Evolutionary conservation across 139 green algal genomes (phyloP).

Genomic region (Mesotaenium endlicherianum): DNA sequence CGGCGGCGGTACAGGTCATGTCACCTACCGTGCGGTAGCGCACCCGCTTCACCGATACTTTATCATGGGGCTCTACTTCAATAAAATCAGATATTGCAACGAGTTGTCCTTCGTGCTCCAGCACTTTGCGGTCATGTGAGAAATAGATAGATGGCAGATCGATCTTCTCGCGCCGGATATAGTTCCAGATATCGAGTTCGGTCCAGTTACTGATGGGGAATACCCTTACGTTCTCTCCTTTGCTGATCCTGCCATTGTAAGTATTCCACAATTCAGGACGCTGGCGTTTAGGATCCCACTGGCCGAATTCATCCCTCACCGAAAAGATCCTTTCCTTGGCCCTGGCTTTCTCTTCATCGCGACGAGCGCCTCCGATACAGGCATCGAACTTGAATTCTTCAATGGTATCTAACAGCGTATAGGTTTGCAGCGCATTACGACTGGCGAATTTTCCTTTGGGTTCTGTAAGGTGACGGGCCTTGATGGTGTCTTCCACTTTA

Average conservation of each 20-base stretch:
- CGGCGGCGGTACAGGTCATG: too few relatives aligned
- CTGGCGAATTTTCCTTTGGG: too few relatives aligned
- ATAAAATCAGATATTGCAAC: too few relatives aligned
- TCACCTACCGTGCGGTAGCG: too few relatives aligned
- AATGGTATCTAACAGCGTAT: background rate
- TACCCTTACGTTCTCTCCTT: background rate
- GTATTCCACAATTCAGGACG: background rate
- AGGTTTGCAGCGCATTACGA: too few relatives aligned
- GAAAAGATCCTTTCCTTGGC: background rate
- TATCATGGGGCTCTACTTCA: too few relatives aligned
- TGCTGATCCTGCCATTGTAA: background rate
- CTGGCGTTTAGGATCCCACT: background rate
- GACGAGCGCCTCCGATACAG: background rate
- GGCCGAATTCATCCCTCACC: background rate
- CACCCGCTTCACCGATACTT: too few relatives aligned
- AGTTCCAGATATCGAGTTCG: background rate
- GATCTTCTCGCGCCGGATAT: background rate
- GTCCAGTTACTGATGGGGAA: background rate
- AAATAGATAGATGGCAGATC: background rate
- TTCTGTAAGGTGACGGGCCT: background rate
- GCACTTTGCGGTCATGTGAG: background rate
- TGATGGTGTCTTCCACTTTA: background rate
- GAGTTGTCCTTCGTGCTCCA: background rate
- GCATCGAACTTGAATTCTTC: background rate
- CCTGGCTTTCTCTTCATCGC: background rate